These are phyloP conservation scores for Metarhizium album DNA, from an alignment of 2,329 filamentous ascomycete genomes.

Conservation along the genomic window DNA sequence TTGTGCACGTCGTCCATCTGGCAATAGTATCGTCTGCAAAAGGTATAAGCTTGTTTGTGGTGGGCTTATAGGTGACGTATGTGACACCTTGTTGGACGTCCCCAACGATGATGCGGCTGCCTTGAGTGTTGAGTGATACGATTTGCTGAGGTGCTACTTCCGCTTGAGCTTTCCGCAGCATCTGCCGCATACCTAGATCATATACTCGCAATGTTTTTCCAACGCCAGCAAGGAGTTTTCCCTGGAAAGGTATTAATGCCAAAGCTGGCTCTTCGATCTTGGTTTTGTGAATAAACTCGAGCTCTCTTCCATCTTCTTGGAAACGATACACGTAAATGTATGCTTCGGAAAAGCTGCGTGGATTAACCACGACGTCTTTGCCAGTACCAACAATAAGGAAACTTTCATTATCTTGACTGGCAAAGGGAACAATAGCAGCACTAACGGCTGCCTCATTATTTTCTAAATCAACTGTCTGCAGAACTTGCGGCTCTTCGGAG, in stretches of 20 bases:
- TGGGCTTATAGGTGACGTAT: slow-evolving; percentile 86
- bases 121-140: slow-evolving; percentile 78
- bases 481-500: slow-evolving; percentile 54
- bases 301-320: slow-evolving; percentile 70
- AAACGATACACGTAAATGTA: slow-evolving; percentile 92
- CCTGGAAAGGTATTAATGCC: slow-evolving; percentile 88
- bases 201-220: slow-evolving; percentile 77
- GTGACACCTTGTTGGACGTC: slow-evolving; percentile 89
- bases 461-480: slow-evolving; percentile 70
- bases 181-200: slow-evolving; percentile 83
- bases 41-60: slow-evolving; percentile 83
- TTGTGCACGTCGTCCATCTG: slow-evolving; percentile 80
- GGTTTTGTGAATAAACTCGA: slow-evolving; percentile 96
- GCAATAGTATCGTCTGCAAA: slow-evolving; percentile 86
- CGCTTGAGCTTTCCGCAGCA: slow-evolving; percentile 84
- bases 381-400: slow-evolving; percentile 93
- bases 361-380: slow-evolving; percentile 75
- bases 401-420: slow-evolving; percentile 76
- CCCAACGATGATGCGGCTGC: slow-evolving; percentile 80
- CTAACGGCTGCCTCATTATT: slow-evolving; percentile 90
- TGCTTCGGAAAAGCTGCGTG: slow-evolving; percentile 64
- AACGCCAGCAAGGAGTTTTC: slow-evolving; percentile 75
- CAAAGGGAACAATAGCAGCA: slow-evolving; percentile 72
- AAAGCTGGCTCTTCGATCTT: slow-evolving; percentile 81
- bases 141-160: slow-evolving; percentile 75